Base-by-base conservation (phyloP, 2,329 filamentous ascomycete species). In the Trichoderma arundinaceum region DNA sequence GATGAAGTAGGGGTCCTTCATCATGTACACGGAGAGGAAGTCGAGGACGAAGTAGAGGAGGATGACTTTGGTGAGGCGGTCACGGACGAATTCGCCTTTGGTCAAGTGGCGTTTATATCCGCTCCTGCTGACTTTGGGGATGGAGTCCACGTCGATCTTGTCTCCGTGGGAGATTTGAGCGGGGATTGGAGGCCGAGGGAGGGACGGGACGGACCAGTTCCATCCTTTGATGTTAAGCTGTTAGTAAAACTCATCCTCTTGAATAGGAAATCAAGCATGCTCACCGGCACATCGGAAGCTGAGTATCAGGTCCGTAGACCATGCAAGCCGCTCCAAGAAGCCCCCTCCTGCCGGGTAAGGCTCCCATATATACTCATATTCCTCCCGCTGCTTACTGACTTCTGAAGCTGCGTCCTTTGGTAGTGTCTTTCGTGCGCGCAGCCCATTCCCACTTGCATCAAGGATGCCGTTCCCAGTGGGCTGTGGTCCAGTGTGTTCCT, bases 1-100 rank as follows among this genome's bases (percentile, higher is more conserved):
- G 66, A 88, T 72, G 77, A 94, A 96, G 79, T 94, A 96, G 0
- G 90, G 88, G 72, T 98, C 94, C 61, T 86, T 84, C 70, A 89
- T 88, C 80, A 92, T 88, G 68, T 87, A 68, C 1, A 88, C 83
- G 72, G 90, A 91, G 60, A 92, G 76, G 7, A 87, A 66, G 76
- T 97, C 94, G 8, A 97, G 79, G 7, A 85, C 67, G 12, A 95
- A 69, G 73, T 92, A 95, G 69, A 82, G 81, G 43, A 83, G 64
- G 2, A 86, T 63, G n/a, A 89, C 77, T 6, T 73, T 79, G 8
- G 76, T 65, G 10, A 88, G 66, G 32, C 82, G 81, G 15, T 73
- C 70, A 64, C 76, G 74, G 46, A 88, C 65, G 49, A 89, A 82
- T 3, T 78, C 72, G 22, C 70, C 70, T 41, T 79, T 77, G 4